Evolutionary conservation across 306 rosid genomes (phyloP), one percentile per base, ranked within the genome.

Genomic region (Cucurbita ficifolia): DNA sequence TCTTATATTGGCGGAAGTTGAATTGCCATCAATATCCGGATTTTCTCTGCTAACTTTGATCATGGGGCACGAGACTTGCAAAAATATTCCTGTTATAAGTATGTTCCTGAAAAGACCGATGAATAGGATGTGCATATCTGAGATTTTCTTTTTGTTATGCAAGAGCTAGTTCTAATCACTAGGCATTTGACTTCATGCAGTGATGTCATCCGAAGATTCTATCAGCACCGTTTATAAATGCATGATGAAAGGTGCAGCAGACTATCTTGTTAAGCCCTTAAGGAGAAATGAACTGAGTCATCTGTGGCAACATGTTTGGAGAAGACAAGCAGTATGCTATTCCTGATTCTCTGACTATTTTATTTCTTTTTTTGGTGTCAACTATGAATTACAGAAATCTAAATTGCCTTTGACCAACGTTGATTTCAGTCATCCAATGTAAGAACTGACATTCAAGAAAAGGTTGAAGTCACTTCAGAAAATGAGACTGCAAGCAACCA

Each of bases 231-330:
- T 91, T 24, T 95, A 85, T 82, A 89, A 87, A 69, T 95, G 97
- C 84, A 95, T 95, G 99, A 74, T 72, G 79, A 85, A 88, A 82
- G 99, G 99, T 75, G 99, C 97, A 43, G 90, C 92, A 70, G 99
- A 94, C 76, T 94, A 91, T 88, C 97, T 94, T 75, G 96, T 94
- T 46, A 94, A 94, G 83, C 99, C 99, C 10, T 58, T 94, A 39
- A 83, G 99, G 75, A 94, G 82, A 81, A 94, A 94, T 81, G 97
- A 94, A 76, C 84, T 94, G 81, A 86, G 88, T 74, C 89, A 95
- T 82, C 79, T 95, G 71, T 95, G 99, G 99, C 99, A 91, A 83
- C 99, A 95, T 86, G 99, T 95, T 80, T 91, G 99, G 99, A 91
- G 99, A 80, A 88, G 92, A 81, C 92, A 89, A 84, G 36, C 96